Evolutionary conservation across 2,329 filamentous ascomycete genomes (phyloP), one percentile per base, ranked within the genome.

Genomic region (Fusarium sp.): DNA sequence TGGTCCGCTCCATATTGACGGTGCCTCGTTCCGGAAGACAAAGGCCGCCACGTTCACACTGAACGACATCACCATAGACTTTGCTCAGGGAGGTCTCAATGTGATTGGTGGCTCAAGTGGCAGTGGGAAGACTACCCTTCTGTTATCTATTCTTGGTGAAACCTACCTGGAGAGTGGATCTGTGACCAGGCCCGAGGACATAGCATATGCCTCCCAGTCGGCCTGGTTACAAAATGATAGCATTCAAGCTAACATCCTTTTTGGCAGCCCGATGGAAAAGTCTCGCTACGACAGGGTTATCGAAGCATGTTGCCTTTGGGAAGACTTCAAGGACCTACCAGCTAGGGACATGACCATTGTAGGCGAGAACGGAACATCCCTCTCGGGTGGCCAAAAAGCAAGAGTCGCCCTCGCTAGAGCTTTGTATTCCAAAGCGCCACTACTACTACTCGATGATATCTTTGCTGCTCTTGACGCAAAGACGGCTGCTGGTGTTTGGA

Each of bases 401-500:
- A 82, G 86, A 8, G 84, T 89, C 38, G 85, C 86, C 15, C 75
- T 89, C 34, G 87, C 87, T 2, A 81, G 87, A 60, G 85, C 87
- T 9, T 74, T 90, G 2, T 90, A 89, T 74, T 88, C 87, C 2
- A 84, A 84, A 57, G 83, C 87, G 0, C 80, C 85, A 3, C 79
- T 88, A 4, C 78, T 89, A 24, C 78, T 90, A 1, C 82, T 90
- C 2, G 87, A 90, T 66, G 87, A 90, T 62, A 82, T 89, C 5
- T 87, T 90, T 67, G 87, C 87, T 2, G 87, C 87, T 0, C 80
- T 90, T 1, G 87, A 90, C 70, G 83, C 87, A 20, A 87, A 87
- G 69, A 90, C 88, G 0, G 84, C 85, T 2, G 84, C 85, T 18
- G 79, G 82, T 5, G 81, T 90, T 3, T 89, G 87, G 84, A 83